Conservation (phyloP, 2,329 filamentous ascomycete genomes). For the Hypoxylon sp. region DNA sequence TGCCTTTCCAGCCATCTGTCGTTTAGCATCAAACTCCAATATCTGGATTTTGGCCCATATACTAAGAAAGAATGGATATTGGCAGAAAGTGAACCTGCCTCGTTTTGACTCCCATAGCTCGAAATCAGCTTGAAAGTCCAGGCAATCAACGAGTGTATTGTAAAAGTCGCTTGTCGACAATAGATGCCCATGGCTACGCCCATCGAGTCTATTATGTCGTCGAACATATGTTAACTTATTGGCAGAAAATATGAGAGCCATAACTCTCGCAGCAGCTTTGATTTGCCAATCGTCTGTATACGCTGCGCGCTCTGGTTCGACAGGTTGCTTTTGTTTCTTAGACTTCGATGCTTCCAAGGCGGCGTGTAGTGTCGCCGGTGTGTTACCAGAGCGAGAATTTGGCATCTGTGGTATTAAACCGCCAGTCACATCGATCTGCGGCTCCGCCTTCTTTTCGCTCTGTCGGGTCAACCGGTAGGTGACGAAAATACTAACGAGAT, state of each 20-base stretch:
- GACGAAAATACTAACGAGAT: constrained; percentile 82
- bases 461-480: constrained; percentile 83
- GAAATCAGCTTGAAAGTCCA: constrained; percentile 88
- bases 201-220: constrained; percentile 53
- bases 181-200: constrained; percentile 71
- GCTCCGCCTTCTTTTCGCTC: constrained; percentile 73
- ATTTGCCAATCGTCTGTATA: constrained; percentile 94
- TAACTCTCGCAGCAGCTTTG: constrained; percentile 81
- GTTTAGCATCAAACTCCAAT: constrained; percentile 85
- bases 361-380: constrained; percentile 79
- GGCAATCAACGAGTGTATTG: constrained; percentile 85
- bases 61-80: constrained; percentile 91
- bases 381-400: constrained; percentile 69
- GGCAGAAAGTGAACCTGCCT: constrained; percentile 86
- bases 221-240: constrained; percentile 70
- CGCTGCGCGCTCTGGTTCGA: constrained; percentile 64
- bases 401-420: constrained; percentile 81
- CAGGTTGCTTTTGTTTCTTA: constrained; percentile 68
- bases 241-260: constrained; percentile 84
- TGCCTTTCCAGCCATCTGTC: constrained; percentile 91
- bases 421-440: constrained; percentile 70
- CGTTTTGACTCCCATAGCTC: constrained; percentile 85
- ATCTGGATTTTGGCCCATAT: constrained; percentile 94
- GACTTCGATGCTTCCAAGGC: constrained; percentile 72
- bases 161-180: constrained; percentile 89